Conservation (phyloP, 805 yeast genomes). For the Wickerhamiella cacticola region DNA sequence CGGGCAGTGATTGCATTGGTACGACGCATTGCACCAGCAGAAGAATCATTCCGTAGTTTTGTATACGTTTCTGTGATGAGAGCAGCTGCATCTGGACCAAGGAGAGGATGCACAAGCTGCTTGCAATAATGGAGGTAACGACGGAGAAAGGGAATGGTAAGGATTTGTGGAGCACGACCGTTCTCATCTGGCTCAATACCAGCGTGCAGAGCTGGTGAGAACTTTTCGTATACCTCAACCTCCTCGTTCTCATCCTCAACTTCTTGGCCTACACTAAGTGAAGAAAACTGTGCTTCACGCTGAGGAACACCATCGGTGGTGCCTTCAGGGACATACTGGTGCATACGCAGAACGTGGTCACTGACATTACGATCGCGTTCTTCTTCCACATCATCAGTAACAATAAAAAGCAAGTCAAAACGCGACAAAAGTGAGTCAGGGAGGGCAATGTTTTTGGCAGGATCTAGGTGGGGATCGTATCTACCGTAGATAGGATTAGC, state of each 20-base stretch:
- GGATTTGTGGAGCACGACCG: slow-evolving; percentile 35
- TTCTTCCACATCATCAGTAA: slow-evolving; percentile 87
- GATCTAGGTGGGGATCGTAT: slow-evolving; percentile 89
- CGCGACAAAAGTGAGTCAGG: slow-evolving; percentile 95
- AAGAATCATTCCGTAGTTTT: slow-evolving; percentile 65
- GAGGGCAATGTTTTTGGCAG: slow-evolving; percentile 89
- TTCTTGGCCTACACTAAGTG: slow-evolving; percentile 65
- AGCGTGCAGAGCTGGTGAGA: slow-evolving; percentile 68
- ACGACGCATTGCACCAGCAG: slow-evolving; percentile 34
- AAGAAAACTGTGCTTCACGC: slow-evolving; percentile 57
- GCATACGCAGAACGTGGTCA: slow-evolving; percentile 91
- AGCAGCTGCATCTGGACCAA: slow-evolving; percentile 65
- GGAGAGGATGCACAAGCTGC: slow-evolving; percentile 68
- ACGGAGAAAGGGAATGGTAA: slow-evolving; percentile 75
- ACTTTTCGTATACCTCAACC: slow-evolving; percentile 60
- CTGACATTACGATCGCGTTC: slow-evolving; percentile 73
- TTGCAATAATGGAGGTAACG: slow-evolving; percentile 92
- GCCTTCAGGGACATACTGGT: slow-evolving; percentile 78
- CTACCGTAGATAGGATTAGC: slow-evolving; percentile 97
- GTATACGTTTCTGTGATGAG: slow-evolving; percentile 73
- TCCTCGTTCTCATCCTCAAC: slow-evolving; percentile 36
- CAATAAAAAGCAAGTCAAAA: slow-evolving; percentile 89
- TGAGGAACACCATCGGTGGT: slow-evolving; percentile 87
- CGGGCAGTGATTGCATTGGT: slow-evolving; percentile 97
- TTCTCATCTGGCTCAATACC: slow-evolving; percentile 43